phyloP scores from a whole-genome alignment of 306 rosid species.

The Vigna radiata region DNA sequence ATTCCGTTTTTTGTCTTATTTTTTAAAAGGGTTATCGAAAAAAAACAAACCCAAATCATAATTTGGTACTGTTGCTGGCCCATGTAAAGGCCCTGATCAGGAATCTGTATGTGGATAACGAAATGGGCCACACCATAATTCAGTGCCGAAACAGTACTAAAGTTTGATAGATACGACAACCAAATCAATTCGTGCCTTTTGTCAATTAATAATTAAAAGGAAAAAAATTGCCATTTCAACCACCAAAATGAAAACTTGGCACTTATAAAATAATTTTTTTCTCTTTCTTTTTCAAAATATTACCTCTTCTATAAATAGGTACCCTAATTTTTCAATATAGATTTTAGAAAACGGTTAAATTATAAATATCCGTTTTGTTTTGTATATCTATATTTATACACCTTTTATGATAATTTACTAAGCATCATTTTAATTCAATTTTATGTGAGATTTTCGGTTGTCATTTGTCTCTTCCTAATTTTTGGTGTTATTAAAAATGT shows the following conservation, averaged over 20 bases:
- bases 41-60: background rate
- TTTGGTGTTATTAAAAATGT: background rate
- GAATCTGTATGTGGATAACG: background rate
- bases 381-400: background rate
- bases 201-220: background rate
- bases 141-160: background rate
- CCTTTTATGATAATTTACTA: background rate
- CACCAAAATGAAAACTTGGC: background rate
- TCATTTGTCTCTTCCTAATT: too few relatives aligned
- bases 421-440: too few relatives aligned
- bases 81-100: background rate
- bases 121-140: constrained; percentile 34
- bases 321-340: too few relatives aligned
- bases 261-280: background rate
- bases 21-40: background rate
- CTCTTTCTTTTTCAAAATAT: background rate
- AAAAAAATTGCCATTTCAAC: background rate
- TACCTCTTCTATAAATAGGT: background rate
- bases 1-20: too few relatives aligned
- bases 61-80: background rate
- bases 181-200: background rate
- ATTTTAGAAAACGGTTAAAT: background rate
- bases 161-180: background rate
- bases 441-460: too few relatives aligned
- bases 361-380: background rate